These are phyloP conservation scores for Nigrospora sphaerica DNA, from an alignment of 2,329 filamentous ascomycete species.

Conservation along the genomic window DNA sequence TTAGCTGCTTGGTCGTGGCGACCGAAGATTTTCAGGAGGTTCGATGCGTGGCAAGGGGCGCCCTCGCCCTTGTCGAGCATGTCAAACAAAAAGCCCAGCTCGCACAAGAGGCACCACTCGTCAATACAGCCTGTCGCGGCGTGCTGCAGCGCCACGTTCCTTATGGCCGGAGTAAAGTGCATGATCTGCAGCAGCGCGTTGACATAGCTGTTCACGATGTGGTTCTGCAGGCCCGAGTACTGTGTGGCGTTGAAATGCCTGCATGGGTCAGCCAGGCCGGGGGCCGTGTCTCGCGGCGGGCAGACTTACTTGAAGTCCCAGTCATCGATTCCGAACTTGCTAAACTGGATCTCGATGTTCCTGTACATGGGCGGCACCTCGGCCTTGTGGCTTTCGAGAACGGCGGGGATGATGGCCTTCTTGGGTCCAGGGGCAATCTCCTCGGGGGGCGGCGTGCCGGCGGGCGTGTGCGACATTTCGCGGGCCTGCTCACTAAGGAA, in stretches of 20 bases:
- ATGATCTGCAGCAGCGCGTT: slow-evolving; percentile 88
- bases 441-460: slow-evolving; percentile 32
- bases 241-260: slow-evolving; percentile 92
- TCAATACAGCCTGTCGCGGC: slow-evolving; percentile 77
- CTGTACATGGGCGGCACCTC: slow-evolving; percentile 86
- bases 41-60: slow-evolving; percentile 92
- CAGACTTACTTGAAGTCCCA: slow-evolving; percentile 81
- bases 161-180: slow-evolving; percentile 80
- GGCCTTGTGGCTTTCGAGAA: slow-evolving; percentile 67
- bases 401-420: slow-evolving; percentile 59
- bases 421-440: slow-evolving; percentile 48
- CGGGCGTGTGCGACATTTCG: slow-evolving; percentile 47
- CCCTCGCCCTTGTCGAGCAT: slow-evolving; percentile 96
- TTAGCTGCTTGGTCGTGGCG: slow-evolving; percentile 71
- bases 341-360: slow-evolving; percentile 97
- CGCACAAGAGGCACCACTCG: slow-evolving; percentile 83
- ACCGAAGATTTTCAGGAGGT: slow-evolving; percentile 84
- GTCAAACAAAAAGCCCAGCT: slow-evolving; percentile 91
- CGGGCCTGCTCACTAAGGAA: slow-evolving; percentile 91
- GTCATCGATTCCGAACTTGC: slow-evolving; percentile 97
- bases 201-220: slow-evolving; percentile 94
- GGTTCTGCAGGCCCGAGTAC: slow-evolving; percentile 89
- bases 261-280: slow-evolving; percentile 3
- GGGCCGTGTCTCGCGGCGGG: background rate
- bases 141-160: slow-evolving; percentile 84